These are phyloP conservation scores for Colletotrichum chrysophilum DNA, from an alignment of 2,329 filamentous ascomycete genomes.

Conservation along the genomic window DNA sequence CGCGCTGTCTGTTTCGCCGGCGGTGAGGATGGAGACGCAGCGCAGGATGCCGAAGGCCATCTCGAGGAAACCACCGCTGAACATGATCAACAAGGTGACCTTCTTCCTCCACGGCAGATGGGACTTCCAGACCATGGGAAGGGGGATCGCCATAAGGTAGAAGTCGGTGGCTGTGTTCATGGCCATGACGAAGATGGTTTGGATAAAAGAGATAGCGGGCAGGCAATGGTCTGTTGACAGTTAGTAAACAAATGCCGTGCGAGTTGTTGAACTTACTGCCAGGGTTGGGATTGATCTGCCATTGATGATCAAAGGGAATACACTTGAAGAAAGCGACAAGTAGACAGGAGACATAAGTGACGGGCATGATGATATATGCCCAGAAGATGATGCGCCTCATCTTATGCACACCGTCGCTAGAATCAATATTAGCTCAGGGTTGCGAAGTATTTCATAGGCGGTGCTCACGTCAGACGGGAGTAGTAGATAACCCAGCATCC, in stretches of 20 bases:
- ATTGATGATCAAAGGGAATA: constrained; percentile 45
- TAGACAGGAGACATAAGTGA: background rate
- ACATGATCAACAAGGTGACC: constrained; percentile 9
- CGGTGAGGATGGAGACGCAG: constrained; percentile 12
- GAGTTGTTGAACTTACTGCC: background rate
- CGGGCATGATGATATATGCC: constrained; percentile 2
- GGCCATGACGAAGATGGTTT: constrained; percentile 12
- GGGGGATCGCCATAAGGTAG: constrained; percentile 5
- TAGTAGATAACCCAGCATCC: constrained; percentile 58
- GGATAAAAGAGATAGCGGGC: background rate
- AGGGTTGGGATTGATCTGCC: constrained; percentile 50
- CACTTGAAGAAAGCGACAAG: constrained; percentile 50
- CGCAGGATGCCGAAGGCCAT: constrained; percentile 15
- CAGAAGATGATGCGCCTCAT: constrained; percentile 7
- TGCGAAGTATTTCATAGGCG: background rate
- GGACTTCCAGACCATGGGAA: constrained; percentile 15
- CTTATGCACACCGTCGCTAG: constrained; percentile 1
- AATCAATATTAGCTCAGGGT: background rate
- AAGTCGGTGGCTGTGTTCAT: constrained; percentile 15
- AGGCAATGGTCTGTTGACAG: background rate
- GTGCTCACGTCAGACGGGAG: constrained; percentile 48
- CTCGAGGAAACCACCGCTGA: constrained; percentile 15
- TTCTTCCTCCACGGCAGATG: constrained; percentile 12
- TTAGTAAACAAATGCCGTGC: background rate
- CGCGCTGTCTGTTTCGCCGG: constrained; percentile 32